A percentile compares a stretch with the other conserved stretches of the same genome.
phyloP scores from a whole-genome alignment of 2,329 filamentous ascomycete genomes.

The Trichoderma cornu-damae region DNA sequence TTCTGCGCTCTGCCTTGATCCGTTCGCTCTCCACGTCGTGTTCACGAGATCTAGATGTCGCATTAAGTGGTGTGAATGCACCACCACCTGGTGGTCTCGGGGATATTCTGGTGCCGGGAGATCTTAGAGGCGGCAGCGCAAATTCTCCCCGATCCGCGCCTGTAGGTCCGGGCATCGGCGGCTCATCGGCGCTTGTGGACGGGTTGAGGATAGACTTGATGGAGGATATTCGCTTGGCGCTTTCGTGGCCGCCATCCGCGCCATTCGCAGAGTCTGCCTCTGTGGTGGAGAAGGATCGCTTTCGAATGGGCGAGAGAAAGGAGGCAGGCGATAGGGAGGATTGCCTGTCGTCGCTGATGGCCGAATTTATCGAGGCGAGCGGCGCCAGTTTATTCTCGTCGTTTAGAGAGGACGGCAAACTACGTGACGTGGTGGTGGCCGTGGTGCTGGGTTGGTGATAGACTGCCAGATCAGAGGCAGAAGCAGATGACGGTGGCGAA shows the following conservation, averaged over 20 bases:
- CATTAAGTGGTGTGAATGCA: constrained; percentile 34
- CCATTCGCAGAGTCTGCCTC: constrained; percentile 46
- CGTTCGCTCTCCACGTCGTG: constrained; percentile 42
- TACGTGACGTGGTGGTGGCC: constrained; percentile 37
- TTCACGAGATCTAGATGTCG: constrained; percentile 25
- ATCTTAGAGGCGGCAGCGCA: constrained; percentile 39
- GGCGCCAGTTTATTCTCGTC: constrained; percentile 58
- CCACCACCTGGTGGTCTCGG: constrained; percentile 36
- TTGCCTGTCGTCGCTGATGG: constrained; percentile 45
- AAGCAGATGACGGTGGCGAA: constrained; percentile 38
- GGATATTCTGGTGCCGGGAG: constrained; percentile 38
- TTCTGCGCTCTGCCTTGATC: constrained; percentile 56
- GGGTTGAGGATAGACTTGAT: constrained; percentile 73
- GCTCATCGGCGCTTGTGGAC: constrained; percentile 26
- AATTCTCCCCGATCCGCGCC: constrained; percentile 38
- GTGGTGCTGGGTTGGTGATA: constrained; percentile 46
- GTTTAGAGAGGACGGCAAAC: constrained; percentile 38
- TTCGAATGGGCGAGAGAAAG: constrained; percentile 55
- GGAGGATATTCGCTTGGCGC: constrained; percentile 61
- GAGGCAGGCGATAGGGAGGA: constrained; percentile 57
- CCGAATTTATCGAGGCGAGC: constrained; percentile 42
- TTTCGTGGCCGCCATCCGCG: constrained; percentile 41
- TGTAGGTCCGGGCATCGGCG: constrained; percentile 26
- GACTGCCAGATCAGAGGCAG: constrained; percentile 42
- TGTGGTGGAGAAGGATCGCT: constrained; percentile 61